Percentiles rank a stretch among this genome's conserved stretches.
These are phyloP conservation scores for Talaromyces sp. DNA, from an alignment of 2,329 filamentous ascomycete species.

Conservation along the genomic window DNA sequence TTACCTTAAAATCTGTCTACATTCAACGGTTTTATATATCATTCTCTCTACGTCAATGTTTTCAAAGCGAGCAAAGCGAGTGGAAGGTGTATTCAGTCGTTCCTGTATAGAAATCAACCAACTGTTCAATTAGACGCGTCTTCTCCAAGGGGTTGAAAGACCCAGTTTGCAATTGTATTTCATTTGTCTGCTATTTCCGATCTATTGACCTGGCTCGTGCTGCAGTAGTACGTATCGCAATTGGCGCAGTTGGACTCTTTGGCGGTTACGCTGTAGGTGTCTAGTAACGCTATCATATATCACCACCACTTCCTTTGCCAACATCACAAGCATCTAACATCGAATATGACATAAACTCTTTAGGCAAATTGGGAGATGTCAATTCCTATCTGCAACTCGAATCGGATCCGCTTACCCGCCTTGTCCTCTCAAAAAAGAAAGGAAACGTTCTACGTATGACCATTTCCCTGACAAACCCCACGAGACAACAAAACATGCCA, in stretches of 20 bases:
- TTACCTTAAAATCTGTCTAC: neutral
- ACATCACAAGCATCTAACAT: too few species aligned
- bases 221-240: neutral
- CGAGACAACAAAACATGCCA: neutral
- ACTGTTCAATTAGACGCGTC: constrained; percentile 35
- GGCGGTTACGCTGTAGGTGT: neutral
- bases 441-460: neutral
- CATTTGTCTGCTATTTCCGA: constrained; percentile 11
- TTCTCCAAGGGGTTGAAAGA: neutral
- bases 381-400: neutral
- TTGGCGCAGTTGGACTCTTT: neutral
- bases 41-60: neutral
- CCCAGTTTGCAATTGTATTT: constrained; percentile 18
- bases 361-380: neutral
- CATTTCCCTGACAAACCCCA: neutral
- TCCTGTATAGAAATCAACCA: constrained; percentile 38
- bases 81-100: constrained; percentile 27
- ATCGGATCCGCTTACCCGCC: neutral
- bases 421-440: neutral
- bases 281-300: neutral
- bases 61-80: constrained; percentile 22
- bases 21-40: neutral
- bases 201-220: neutral
- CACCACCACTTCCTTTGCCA: neutral
- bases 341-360: neutral